phyloP scores from a whole-genome alignment of 78 protist species.

The Dictyostelium intermedium region DNA sequence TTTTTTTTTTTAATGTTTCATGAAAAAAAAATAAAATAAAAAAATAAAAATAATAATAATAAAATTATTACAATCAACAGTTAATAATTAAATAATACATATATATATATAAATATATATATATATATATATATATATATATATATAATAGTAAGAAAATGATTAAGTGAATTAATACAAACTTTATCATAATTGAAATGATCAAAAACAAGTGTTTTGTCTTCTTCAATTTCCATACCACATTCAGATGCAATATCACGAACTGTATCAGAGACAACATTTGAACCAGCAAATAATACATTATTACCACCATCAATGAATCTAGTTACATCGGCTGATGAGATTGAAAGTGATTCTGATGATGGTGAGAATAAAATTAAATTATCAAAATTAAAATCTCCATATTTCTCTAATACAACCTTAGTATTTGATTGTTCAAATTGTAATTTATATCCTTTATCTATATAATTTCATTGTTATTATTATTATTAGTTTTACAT shows the following conservation, averaged over 20 bases:
- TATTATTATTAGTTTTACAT: not conserved
- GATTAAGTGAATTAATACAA: too few relatives aligned
- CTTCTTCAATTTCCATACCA: conserved; percentile 87
- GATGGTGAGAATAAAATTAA: conserved; percentile 81
- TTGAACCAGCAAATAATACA: conserved; percentile 82
- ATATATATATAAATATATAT: too few relatives aligned
- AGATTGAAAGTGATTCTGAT: conserved; percentile 69
- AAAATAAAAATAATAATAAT: not conserved
- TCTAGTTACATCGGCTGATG: conserved; percentile 16
- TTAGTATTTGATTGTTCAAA: conserved; percentile 21
- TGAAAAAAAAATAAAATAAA: not conserved
- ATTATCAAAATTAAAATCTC: conserved; percentile 77
- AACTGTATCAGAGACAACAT: conserved; percentile 70
- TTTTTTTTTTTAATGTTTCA: not conserved
- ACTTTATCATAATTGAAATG: conserved; percentile 80
- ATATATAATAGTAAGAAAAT: too few relatives aligned
- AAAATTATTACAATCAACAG: not conserved
- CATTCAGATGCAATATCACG: conserved; percentile 84
- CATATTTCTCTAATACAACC: conserved; percentile 56
- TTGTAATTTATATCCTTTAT: conserved; percentile 64
- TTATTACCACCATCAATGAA: conserved; percentile 86
- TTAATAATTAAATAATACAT: not conserved
- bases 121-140: too few relatives aligned
- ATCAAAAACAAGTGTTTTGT: conserved; percentile 77
- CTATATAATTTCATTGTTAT: not conserved